Conservation (phyloP, 345 rosid genomes). For the Raphanus raphanistrum region DNA sequence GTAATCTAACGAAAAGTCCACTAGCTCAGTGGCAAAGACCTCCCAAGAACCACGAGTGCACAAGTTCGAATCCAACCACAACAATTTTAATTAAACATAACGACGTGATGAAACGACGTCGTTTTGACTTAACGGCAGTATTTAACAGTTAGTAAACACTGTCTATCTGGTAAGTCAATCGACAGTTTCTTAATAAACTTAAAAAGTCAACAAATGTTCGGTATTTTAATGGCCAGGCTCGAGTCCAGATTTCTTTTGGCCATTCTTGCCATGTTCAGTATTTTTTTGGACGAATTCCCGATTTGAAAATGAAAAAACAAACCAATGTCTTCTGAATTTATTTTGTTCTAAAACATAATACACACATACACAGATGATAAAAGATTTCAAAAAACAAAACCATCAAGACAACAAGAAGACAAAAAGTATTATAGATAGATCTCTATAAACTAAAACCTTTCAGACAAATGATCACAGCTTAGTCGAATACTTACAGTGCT, state of each 20-base stretch:
- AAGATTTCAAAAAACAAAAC: neutral
- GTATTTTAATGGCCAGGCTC: neutral
- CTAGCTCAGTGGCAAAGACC: too few species aligned
- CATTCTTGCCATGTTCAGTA: neutral
- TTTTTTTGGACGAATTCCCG: neutral
- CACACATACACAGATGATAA: neutral
- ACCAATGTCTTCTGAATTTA: neutral
- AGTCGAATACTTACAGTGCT: slow-evolving; percentile 57
- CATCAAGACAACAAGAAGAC: neutral
- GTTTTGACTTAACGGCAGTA: neutral
- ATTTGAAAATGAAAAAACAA: neutral
- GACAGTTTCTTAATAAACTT: neutral
- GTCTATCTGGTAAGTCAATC: neutral
- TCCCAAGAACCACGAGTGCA: too few species aligned
- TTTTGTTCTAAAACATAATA: neutral
- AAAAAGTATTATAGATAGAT: slow-evolving; percentile 8
- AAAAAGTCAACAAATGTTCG: neutral
- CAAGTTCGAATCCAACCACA: too few species aligned
- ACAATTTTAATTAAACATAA: too few species aligned
- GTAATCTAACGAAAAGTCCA: too few species aligned
- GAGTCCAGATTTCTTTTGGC: neutral
- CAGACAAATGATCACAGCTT: slow-evolving; percentile 44
- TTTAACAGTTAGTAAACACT: neutral
- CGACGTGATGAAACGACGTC: neutral
- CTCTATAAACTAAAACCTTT: neutral